A percentile compares a stretch with the other conserved stretches of the same genome.
Evolutionary conservation across 768 basidiomycete species (phyloP).

Genomic region (Fomitopsis serialis): DNA sequence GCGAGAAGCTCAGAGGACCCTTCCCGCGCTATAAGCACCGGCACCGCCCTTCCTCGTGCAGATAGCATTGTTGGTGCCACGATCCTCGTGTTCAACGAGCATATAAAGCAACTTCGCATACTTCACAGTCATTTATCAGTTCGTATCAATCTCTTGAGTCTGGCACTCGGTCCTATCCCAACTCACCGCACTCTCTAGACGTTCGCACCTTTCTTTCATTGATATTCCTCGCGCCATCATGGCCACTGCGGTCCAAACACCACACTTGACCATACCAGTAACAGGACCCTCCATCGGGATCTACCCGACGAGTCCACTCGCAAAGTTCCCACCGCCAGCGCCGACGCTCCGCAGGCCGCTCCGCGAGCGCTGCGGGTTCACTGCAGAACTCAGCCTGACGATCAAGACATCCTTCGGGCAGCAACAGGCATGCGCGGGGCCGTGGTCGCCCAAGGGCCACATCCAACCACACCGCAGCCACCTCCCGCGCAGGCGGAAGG

Average conservation of each 20-base stretch:
- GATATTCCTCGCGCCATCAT: background rate
- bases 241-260: background rate
- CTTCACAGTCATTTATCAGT: background rate
- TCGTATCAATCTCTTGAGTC: slow-evolving; percentile 1
- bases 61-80: slow-evolving; percentile 2
- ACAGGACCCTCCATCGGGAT: background rate
- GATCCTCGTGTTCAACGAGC: slow-evolving; percentile 8
- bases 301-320: slow-evolving; percentile 16
- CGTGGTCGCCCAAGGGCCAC: slow-evolving; percentile 16
- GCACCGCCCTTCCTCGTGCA: slow-evolving; percentile 10
- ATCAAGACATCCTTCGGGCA: slow-evolving; percentile 9
- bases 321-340: slow-evolving; percentile 12
- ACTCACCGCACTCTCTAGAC: background rate
- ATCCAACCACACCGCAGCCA: slow-evolving; percentile 20
- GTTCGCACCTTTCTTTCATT: background rate
- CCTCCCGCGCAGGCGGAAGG: slow-evolving; percentile 16
- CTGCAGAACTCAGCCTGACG: slow-evolving; percentile 6
- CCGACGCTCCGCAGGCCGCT: slow-evolving; percentile 7
- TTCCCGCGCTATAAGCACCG: background rate
- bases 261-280: background rate
- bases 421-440: slow-evolving; percentile 1
- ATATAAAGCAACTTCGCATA: slow-evolving; percentile 5
- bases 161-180: slow-evolving; percentile 6
- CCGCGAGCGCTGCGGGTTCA: slow-evolving; percentile 14
- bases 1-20: background rate